A percentile compares a stretch with the other conserved stretches of the same genome.
Evolutionary conservation across 352 stramenopile genomes (phyloP).

Genomic region (Pythium chondricola): DNA sequence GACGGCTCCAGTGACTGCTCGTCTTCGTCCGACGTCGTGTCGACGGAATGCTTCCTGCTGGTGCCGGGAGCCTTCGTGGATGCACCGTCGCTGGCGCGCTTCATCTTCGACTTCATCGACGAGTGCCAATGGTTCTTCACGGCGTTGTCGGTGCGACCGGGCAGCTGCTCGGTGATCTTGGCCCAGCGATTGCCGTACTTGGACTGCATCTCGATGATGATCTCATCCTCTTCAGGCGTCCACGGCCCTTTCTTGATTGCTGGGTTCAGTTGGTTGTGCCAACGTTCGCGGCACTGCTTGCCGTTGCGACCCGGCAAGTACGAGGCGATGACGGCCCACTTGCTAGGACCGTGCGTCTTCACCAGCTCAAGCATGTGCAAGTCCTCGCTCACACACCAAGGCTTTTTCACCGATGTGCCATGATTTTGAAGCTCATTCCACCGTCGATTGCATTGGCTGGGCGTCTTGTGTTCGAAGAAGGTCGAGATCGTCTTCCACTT

Average conservation of each 20-base stretch:
- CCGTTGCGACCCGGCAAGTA: conserved; percentile 77
- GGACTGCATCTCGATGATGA: conserved; percentile 77
- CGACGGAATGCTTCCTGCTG: too few relatives aligned
- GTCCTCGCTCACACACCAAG: conserved; percentile 62
- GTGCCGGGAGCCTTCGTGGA: too few relatives aligned
- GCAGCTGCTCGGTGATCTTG: conserved; percentile 95
- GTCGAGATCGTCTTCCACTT: conserved; percentile 73
- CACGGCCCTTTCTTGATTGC: conserved; percentile 73
- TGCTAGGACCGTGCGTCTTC: conserved; percentile 41
- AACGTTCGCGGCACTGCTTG: conserved; percentile 87
- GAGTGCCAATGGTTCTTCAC: conserved; percentile 98
- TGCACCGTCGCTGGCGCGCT: conserved; percentile 12
- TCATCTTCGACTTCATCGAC: conserved; percentile 60
- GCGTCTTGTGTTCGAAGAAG: conserved; percentile 36
- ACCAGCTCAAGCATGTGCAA: conserved; percentile 56
- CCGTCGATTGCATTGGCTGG: conserved; percentile 49
- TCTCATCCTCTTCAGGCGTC: conserved; percentile 79
- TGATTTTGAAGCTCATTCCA: conserved; percentile 72
- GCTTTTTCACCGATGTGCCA: conserved; percentile 53
- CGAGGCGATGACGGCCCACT: conserved; percentile 81
- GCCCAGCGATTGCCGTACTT: conserved; percentile 95
- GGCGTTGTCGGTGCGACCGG: conserved; percentile 93
- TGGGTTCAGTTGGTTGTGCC: conserved; percentile 84
- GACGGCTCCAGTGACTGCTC: neutral
- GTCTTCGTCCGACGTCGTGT: neutral